phyloP scores from a whole-genome alignment of 306 rosid genomes.

The Acacia confusa region DNA sequence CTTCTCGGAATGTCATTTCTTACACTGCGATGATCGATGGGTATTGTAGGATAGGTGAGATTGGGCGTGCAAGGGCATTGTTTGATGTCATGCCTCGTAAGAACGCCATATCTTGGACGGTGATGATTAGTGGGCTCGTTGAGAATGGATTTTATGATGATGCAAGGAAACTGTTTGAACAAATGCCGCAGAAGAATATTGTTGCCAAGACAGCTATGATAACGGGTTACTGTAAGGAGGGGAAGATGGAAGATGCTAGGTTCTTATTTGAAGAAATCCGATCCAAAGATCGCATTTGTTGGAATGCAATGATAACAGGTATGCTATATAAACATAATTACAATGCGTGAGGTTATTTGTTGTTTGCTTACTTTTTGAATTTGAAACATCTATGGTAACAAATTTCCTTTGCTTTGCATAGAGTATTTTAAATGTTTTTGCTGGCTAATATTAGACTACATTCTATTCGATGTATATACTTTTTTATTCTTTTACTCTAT shows the following conservation, averaged over 20 bases:
- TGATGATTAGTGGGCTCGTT: slow-evolving; percentile 54
- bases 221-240: slow-evolving; percentile 53
- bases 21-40: slow-evolving; percentile 56
- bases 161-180: slow-evolving; percentile 46
- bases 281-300: slow-evolving; percentile 46
- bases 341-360: not conserved
- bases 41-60: slow-evolving; percentile 42
- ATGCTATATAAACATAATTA: not conserved
- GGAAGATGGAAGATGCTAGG: slow-evolving; percentile 49
- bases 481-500: not conserved
- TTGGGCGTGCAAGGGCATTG: slow-evolving; percentile 44
- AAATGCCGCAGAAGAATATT: slow-evolving; percentile 53
- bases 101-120: slow-evolving; percentile 53
- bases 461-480: not conserved
- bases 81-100: slow-evolving; percentile 46
- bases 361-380: not conserved
- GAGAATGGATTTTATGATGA: slow-evolving; percentile 49
- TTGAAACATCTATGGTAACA: not conserved
- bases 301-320: slow-evolving; percentile 65
- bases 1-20: slow-evolving; percentile 46
- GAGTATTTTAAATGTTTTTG: not conserved
- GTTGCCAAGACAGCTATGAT: slow-evolving; percentile 48
- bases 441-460: not conserved
- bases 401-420: not conserved
- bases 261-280: slow-evolving; percentile 43